Conservation (phyloP, 2,329 filamentous ascomycete species). For the Zymoseptoria passerinii region DNA sequence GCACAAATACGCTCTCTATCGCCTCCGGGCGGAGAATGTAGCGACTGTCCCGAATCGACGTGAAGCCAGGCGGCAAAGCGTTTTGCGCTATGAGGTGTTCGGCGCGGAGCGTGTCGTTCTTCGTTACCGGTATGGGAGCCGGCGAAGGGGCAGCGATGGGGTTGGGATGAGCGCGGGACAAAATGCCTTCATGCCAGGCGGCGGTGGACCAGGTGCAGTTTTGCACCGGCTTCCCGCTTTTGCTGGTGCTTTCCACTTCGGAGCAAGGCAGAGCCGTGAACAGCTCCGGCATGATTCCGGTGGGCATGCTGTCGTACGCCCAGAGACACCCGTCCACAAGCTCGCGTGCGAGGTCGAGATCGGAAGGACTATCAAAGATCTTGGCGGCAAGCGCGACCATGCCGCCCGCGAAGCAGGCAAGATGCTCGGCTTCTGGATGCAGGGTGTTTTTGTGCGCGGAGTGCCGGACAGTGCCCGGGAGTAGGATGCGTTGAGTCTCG, state of each 20-base stretch:
- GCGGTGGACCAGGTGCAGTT: slow-evolving; percentile 33
- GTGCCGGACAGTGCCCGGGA: slow-evolving; percentile 14
- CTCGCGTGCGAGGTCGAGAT: slow-evolving; percentile 49
- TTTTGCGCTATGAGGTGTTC: slow-evolving; percentile 33
- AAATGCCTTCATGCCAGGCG: slow-evolving; percentile 34
- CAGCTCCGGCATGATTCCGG: slow-evolving; percentile 56
- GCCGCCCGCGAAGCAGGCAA: slow-evolving; percentile 64
- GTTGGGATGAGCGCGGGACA: slow-evolving; percentile 20
- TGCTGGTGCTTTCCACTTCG: slow-evolving; percentile 26
- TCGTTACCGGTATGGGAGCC: not conserved
- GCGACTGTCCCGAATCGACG: slow-evolving; percentile 46
- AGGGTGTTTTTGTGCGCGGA: slow-evolving; percentile 10
- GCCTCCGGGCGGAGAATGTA: slow-evolving; percentile 71
- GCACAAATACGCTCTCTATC: slow-evolving; percentile 71
- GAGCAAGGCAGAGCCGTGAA: slow-evolving; percentile 44
- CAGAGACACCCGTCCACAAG: slow-evolving; percentile 58
- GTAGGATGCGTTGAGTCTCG: slow-evolving; percentile 23
- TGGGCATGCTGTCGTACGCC: slow-evolving; percentile 50
- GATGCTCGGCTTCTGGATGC: slow-evolving; percentile 20
- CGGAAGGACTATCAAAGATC: slow-evolving; percentile 48
- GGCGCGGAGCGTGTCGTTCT: slow-evolving; percentile 9
- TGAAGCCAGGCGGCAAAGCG: slow-evolving; percentile 49
- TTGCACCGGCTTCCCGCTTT: slow-evolving; percentile 13
- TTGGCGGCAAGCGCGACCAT: slow-evolving; percentile 58
- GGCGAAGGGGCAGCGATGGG: slow-evolving; percentile 17